phyloP scores from a whole-genome alignment of 1,284 basidiomycete species.

The Irpex rosettiformis region DNA sequence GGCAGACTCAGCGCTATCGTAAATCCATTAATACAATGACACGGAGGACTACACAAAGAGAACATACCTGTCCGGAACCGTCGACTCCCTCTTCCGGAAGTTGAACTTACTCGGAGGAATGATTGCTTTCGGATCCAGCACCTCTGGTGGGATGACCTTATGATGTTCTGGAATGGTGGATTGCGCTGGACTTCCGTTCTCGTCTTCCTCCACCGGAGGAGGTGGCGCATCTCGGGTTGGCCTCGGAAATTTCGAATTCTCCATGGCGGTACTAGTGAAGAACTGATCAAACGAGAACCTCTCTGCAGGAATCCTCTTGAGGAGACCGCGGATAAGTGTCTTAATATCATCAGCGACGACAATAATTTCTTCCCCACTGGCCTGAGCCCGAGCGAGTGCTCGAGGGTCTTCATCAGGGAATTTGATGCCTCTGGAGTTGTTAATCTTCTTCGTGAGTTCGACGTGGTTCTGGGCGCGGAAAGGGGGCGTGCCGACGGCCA shows the following conservation, averaged over 20 bases:
- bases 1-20: not conserved
- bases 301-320: constrained; percentile 84
- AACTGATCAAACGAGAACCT: constrained; percentile 92
- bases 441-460: constrained; percentile 92
- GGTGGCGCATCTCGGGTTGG: constrained; percentile 27
- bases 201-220: constrained; percentile 28
- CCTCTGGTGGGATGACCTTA: constrained; percentile 67
- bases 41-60: too few species aligned
- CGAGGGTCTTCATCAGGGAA: constrained; percentile 86
- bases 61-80: constrained; percentile 10
- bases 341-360: constrained; percentile 86
- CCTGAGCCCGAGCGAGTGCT: constrained; percentile 29
- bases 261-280: constrained; percentile 80
- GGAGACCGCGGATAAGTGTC: constrained; percentile 76
- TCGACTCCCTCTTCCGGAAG: constrained; percentile 44
- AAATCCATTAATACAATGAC: not conserved
- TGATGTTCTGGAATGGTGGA: constrained; percentile 57
- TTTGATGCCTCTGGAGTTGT: constrained; percentile 79
- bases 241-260: constrained; percentile 71
- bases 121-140: constrained; percentile 72
- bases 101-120: constrained; percentile 77
- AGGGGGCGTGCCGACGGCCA: constrained; percentile 89
- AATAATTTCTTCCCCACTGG: constrained; percentile 42
- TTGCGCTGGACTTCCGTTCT: constrained; percentile 23
- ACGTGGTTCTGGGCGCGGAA: constrained; percentile 97